Percentiles rank a stretch among this genome's conserved stretches.
Conservation (phyloP, 768 basidiomycete genomes). For the Sistotremastrum niveocremeum region DNA sequence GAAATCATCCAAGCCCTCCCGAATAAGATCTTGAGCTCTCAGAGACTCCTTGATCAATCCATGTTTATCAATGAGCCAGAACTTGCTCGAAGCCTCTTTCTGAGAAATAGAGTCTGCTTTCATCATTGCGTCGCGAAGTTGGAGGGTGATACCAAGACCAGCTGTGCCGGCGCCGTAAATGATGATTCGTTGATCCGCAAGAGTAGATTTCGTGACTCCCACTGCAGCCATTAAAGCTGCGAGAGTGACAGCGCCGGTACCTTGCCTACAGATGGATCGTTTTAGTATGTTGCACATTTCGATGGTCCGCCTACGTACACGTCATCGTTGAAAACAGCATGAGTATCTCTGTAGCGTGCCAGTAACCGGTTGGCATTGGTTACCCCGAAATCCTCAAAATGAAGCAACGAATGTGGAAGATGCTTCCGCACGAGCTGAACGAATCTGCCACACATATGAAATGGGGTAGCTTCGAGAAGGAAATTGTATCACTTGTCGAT, state of each 20-base stretch:
- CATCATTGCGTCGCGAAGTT: conserved; percentile 66
- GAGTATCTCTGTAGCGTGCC: conserved; percentile 44
- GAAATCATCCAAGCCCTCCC: conserved; percentile 38
- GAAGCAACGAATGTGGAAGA: conserved; percentile 49
- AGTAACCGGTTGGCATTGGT: conserved; percentile 61
- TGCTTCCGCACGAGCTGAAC: conserved; percentile 66
- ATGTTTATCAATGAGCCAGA: conserved; percentile 62
- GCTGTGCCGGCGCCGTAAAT: conserved; percentile 76
- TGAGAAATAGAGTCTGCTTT: conserved; percentile 34
- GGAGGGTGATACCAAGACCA: conserved; percentile 65
- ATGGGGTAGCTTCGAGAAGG: neutral
- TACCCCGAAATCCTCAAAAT: conserved; percentile 82
- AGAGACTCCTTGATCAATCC: conserved; percentile 47
- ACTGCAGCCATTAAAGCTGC: conserved; percentile 56
- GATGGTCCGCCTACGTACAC: conserved; percentile 32
- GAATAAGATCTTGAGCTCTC: conserved; percentile 26
- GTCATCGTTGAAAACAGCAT: conserved; percentile 75
- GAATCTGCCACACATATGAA: conserved; percentile 30
- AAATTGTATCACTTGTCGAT: conserved; percentile 43
- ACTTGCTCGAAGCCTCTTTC: conserved; percentile 47
- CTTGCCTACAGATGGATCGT: conserved; percentile 33
- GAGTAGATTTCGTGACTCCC: conserved; percentile 45
- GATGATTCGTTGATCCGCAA: conserved; percentile 64
- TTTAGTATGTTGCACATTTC: neutral
- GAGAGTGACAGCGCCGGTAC: conserved; percentile 65